Evolutionary conservation across 768 basidiomycete species (phyloP), one percentile per base, ranked within the genome.

Genomic region (Tylopilus sp.): DNA sequence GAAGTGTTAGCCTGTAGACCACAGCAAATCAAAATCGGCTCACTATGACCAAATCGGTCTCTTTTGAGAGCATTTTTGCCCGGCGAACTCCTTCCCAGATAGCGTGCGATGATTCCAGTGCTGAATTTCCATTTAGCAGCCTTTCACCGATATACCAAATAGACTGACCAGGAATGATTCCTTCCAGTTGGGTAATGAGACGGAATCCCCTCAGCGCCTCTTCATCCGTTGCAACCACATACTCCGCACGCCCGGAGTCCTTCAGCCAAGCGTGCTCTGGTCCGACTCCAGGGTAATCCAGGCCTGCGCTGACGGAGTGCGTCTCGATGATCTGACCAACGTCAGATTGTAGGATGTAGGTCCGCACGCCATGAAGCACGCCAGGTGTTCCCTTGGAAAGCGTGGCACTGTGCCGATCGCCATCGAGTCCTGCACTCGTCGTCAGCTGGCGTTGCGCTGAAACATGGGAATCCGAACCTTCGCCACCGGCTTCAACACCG

Each of bases 221-320:
- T 70, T 97, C 93, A 64, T 99, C 97, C 6, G 90, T 97, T 10
- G 95, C 96, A 14, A 81, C 86, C 19, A 90, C 84, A 68, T 98
- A 99, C 66, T 97, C 92, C 0, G 93, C 97, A 54, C 97, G 79
- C 17, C 89, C 89, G 4, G 87, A 88, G 65, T 98, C 94, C 72
- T 98, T 98, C 67, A 99, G 76, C 88, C 91, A 97, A 42, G 96
- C 89, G 66, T 98, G 97, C 71, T 99, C 97, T 10, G 97, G 97
- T 21, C 97, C 97, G 45, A 99, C 96, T 57, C 94, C 94, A 24
- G 94, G 94, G 72, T 98, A 98, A 72, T 98, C 94, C 40, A 97
- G 76, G 19, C 95, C 94, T 45, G 95, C 96, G 61, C 92, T 95
- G 72, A 99, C 87, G 5, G 95, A 97, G 72, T 98, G 94, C 10